A percentile compares a stretch with the other conserved stretches of the same genome.
Evolutionary conservation across 345 rosid species (phyloP).

Genomic region (Cardamine resedifolia): DNA sequence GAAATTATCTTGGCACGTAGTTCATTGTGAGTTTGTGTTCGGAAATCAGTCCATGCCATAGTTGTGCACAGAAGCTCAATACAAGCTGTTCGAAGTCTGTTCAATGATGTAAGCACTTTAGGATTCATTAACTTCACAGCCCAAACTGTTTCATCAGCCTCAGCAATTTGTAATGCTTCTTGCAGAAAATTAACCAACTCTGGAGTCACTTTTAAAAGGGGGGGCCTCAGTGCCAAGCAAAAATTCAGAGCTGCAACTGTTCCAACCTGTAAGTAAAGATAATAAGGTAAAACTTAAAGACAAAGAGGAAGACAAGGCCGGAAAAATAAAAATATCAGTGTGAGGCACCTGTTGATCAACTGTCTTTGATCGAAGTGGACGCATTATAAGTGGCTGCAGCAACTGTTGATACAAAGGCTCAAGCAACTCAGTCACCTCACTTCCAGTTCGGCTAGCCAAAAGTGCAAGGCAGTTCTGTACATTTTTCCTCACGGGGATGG

Average conservation of each 20-base stretch:
- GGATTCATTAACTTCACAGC: slow-evolving; percentile 88
- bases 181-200: slow-evolving; percentile 95
- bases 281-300: slow-evolving; percentile 30
- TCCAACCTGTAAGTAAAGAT: slow-evolving; percentile 64
- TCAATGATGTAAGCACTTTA: slow-evolving; percentile 74
- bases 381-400: slow-evolving; percentile 88
- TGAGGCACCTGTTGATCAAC: slow-evolving; percentile 92
- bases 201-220: slow-evolving; percentile 90
- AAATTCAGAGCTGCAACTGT: slow-evolving; percentile 94
- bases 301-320: slow-evolving; percentile 13
- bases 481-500: slow-evolving; percentile 84
- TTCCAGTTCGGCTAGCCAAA: slow-evolving; percentile 97
- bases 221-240: slow-evolving; percentile 96
- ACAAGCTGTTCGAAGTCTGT: slow-evolving; percentile 92
- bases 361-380: slow-evolving; percentile 88
- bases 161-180: slow-evolving; percentile 98
- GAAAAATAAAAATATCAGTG: slow-evolving; percentile 24
- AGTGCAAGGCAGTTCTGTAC: slow-evolving; percentile 95
- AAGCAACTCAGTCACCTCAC: slow-evolving; percentile 96
- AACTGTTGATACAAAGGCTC: slow-evolving; percentile 82
- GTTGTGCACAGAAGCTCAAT: slow-evolving; percentile 96
- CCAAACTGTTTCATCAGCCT: slow-evolving; percentile 94
- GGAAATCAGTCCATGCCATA: slow-evolving; percentile 98
- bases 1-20: slow-evolving; percentile 91
- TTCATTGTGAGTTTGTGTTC: slow-evolving; percentile 76